Evolutionary conservation across 495 filamentous ascomycete genomes (phyloP), one percentile per base, ranked within the genome.

Genomic region (Mycothermus thermophilus): DNA sequence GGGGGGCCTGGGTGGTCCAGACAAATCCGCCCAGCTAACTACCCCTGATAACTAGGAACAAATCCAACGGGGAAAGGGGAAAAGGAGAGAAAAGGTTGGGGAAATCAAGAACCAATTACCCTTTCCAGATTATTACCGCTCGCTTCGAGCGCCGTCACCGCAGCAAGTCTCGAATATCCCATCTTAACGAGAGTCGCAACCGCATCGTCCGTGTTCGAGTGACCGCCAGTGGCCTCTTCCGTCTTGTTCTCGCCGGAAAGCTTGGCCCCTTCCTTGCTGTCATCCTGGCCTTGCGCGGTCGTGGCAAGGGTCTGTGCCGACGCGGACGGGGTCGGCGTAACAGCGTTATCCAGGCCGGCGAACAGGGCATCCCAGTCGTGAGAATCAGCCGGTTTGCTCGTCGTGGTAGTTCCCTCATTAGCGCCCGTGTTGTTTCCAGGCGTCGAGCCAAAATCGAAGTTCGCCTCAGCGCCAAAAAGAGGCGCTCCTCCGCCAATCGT

Each of bases 291-390:
- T 8, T 13, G 12, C n/a, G 2, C 12, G 27, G 10, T 12, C 18
- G 30, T 32, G 27, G 34, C 41, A 15, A 33, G 36, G 0, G 45
- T 41, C 8, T 42, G 39, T 11, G 51, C 41, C 25, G 54, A 48
- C 19, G 48, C 48, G 2, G 54, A 35, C 4, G 58, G 46, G 7
- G 54, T 44, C 26, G 23, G n/a, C 8, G n/a, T n/a, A n/a, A n/a
- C n/a, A n/a, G n/a, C n/a, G n/a, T 67, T 59, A 42, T 86, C 80
- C 5, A 92, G 59, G 20, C 79, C 75, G 3, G 84, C 81, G 52
- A 95, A 95, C 17, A 97, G 84, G 14, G 84, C 80, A 43, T 95
- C 90, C 90, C 90, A 97, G 47, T 96, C 88, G 43, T 93, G 80
- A 9, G 68, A 58, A 27, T 66, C 62, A 0, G 57, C 42, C 46